These are phyloP conservation scores for Magnolia sinica DNA, from an alignment of 164 flowering plant genomes.

Conservation along the genomic window DNA sequence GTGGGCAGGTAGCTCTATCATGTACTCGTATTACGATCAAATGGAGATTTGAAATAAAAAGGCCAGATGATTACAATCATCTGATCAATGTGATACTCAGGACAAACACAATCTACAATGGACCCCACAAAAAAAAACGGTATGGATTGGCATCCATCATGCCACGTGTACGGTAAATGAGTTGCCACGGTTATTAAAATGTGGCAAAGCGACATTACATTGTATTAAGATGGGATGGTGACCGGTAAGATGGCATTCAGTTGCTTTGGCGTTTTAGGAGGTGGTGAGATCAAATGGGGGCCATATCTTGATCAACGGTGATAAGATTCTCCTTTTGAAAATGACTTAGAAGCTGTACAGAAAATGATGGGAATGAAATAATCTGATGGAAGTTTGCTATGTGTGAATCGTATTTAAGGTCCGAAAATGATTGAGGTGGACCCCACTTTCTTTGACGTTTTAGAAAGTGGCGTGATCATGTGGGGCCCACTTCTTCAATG, in stretches of 20 bases:
- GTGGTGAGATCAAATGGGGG: not conserved
- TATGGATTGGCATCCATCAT: not conserved
- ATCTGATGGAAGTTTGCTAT: no score
- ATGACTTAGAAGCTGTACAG: not conserved
- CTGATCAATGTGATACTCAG: not conserved
- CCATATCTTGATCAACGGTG: not conserved
- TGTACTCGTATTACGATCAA: no score
- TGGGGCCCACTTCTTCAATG: not conserved
- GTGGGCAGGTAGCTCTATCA: no score
- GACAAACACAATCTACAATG: not conserved
- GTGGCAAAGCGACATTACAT: not conserved
- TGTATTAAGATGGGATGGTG: not conserved
- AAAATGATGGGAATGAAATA: not conserved
- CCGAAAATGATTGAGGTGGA: not conserved
- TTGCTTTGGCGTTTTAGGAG: not conserved
- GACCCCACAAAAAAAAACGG: not conserved
- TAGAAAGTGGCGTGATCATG: not conserved
- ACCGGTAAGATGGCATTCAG: not conserved
- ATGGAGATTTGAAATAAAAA: no score
- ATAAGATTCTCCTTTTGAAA: conserved; percentile 1
- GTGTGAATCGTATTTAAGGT: no score
- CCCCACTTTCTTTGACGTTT: not conserved
- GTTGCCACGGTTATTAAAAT: not conserved
- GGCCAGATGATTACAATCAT: no score
- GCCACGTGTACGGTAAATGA: not conserved